Evolutionary conservation across 805 yeast species (phyloP), one percentile per base, ranked within the genome.

Genomic region (Nakazawaea sp.): DNA sequence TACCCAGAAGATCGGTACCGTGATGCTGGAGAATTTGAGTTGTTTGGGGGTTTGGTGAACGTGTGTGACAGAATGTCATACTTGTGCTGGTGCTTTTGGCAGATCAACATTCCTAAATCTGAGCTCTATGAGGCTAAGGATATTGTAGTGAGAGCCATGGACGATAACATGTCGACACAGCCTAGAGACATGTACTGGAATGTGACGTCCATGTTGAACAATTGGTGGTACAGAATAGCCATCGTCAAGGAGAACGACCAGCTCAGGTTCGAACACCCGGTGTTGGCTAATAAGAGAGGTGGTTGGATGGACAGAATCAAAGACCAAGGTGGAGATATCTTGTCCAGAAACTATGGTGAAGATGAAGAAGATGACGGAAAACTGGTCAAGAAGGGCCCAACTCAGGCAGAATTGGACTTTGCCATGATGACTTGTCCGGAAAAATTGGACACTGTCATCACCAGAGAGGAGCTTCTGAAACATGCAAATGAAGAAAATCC

Each of bases 221-320:
- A 59, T 32, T 58, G 64, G 61, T 58, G 62, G 62, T 56, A 55
- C 38, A 40, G 64, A 11, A 53, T 59, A 13, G 55, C 61, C 20
- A 45, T 53, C n/a, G 38, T 32, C 13, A 42, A 39, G 18, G 45
- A 42, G 20, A 48, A 36, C 4, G 36, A 21, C 3, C 32, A 23
- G 15, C 42, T 47, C 19, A 42, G 39, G 33, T 56, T 51, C 43
- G 52, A 54, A 38, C 59, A 53, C 38, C 59, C 59, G 1, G 47
- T 44, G 26, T 23, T 36, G 25, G 56, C 59, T 2, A 50, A 43
- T 23, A 48, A 42, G 15, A 33, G 49, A 5, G 59, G 54, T 37
- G 64, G 64, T 4, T 59, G 64, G 64, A 59, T 59, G 62, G 62
- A 58, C 27, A 45, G 60, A 27, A 58, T 59, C 18, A 58, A 56